These are phyloP conservation scores for Coniochaeta hoffmannii DNA, from an alignment of 2,329 filamentous ascomycete genomes.

Conservation along the genomic window DNA sequence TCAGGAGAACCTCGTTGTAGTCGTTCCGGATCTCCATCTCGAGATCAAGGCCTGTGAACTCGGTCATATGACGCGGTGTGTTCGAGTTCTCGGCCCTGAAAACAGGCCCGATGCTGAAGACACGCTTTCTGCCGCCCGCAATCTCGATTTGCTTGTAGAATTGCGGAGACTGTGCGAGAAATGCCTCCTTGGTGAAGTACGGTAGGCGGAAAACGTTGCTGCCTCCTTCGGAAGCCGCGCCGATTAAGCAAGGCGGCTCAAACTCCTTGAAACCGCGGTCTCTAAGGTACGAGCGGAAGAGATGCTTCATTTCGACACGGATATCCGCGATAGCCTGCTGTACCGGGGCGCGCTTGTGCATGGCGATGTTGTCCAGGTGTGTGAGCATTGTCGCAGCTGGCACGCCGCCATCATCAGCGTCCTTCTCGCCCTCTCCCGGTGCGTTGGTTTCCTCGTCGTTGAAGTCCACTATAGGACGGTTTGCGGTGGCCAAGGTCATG, in stretches of 20 bases:
- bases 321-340: constrained; percentile 72
- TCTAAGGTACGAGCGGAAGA: constrained; percentile 56
- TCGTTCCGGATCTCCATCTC: constrained; percentile 81
- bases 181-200: constrained; percentile 83
- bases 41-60: constrained; percentile 83
- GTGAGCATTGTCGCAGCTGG: constrained; percentile 77
- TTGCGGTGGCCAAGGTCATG: constrained; percentile 49
- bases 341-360: constrained; percentile 86
- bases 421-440: constrained; percentile 21
- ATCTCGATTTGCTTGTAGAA: constrained; percentile 88
- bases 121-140: constrained; percentile 67
- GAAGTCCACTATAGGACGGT: constrained; percentile 48
- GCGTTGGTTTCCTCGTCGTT: constrained; percentile 48
- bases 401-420: constrained; percentile 29
- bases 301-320: constrained; percentile 31
- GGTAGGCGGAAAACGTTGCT: constrained; percentile 83
- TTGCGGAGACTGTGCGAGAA: constrained; percentile 72
- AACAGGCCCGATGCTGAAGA: constrained; percentile 72
- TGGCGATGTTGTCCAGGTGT: constrained; percentile 81
- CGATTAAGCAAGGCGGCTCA: constrained; percentile 83
- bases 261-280: constrained; percentile 72
- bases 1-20: constrained; percentile 67
- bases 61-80: constrained; percentile 77
- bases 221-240: constrained; percentile 86
- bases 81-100: constrained; percentile 85